Evolutionary conservation across 805 yeast genomes (phyloP).

Genomic region (Priceomyces medius): DNA sequence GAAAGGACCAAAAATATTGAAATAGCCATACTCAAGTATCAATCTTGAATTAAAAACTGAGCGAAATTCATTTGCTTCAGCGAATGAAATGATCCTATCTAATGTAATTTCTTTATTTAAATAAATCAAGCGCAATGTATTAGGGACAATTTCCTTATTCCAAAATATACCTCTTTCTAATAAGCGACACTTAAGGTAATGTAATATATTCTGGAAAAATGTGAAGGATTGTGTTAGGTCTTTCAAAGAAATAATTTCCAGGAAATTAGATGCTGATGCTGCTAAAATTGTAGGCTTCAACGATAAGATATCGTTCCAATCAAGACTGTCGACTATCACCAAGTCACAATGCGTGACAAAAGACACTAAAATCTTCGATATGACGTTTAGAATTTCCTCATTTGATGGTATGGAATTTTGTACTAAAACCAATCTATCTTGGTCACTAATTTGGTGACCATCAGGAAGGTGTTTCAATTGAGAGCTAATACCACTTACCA

Average conservation of each 20-base stretch:
- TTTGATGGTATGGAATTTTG: conserved; percentile 14
- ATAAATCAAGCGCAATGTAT: conserved; percentile 42
- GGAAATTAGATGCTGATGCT: conserved; percentile 21
- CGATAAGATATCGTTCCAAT: conserved; percentile 12
- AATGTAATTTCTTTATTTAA: conserved; percentile 27
- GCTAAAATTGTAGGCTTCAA: conserved; percentile 32
- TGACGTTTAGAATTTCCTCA: conserved; percentile 25
- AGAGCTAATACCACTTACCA: conserved; percentile 55
- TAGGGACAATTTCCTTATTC: conserved; percentile 11
- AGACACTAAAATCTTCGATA: conserved; percentile 41
- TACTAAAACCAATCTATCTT: conserved; percentile 23
- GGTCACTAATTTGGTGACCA: conserved; percentile 30
- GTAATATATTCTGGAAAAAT: conserved; percentile 19
- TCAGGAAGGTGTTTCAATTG: conserved; percentile 47
- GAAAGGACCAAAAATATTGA: conserved; percentile 56
- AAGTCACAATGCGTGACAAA: conserved; percentile 33
- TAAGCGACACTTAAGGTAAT: conserved; percentile 39
- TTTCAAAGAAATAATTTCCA: conserved; percentile 15
- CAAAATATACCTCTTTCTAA: conserved; percentile 52
- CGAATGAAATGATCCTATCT: conserved; percentile 16
- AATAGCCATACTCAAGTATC: conserved; percentile 47
- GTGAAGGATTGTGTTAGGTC: conserved; percentile 8
- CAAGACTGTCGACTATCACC: conserved; percentile 14
- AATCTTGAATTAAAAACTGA: conserved; percentile 50
- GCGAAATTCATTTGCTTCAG: conserved; percentile 40